These are phyloP conservation scores for Populus tremula DNA, from an alignment of 345 rosid species.

Conservation along the genomic window DNA sequence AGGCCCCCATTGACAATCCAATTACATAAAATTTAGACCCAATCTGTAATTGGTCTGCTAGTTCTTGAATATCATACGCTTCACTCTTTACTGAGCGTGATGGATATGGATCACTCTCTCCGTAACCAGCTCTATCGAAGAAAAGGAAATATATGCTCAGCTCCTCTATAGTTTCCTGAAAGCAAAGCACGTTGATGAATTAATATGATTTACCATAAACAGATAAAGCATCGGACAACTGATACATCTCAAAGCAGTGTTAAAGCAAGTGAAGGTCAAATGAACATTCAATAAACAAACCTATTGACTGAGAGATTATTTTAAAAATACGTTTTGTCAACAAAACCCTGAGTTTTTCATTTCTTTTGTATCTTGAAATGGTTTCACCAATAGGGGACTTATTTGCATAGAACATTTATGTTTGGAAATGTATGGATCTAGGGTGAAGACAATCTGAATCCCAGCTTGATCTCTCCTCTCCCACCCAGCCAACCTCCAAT, in stretches of 20 bases:
- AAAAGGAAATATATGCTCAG: slow-evolving; percentile 50
- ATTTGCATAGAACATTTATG: too few species aligned
- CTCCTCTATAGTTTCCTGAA: slow-evolving; percentile 68
- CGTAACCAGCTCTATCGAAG: slow-evolving; percentile 92
- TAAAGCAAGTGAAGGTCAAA: neutral
- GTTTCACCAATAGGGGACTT: too few species aligned
- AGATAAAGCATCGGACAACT: neutral
- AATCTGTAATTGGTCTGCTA: slow-evolving; percentile 70
- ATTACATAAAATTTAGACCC: slow-evolving; percentile 70
- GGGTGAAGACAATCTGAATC: too few species aligned
- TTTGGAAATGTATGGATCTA: too few species aligned
- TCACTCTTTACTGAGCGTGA: slow-evolving; percentile 69
- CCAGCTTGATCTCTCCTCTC: too few species aligned
- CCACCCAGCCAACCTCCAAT: too few species aligned
- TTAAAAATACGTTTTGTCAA: too few species aligned
- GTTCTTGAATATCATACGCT: slow-evolving; percentile 77
- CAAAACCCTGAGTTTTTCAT: too few species aligned
- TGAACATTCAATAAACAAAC: too few species aligned
- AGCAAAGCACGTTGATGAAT: slow-evolving; percentile 7
- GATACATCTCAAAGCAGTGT: neutral
- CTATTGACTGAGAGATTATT: too few species aligned
- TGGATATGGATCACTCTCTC: slow-evolving; percentile 89
- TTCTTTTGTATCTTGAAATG: too few species aligned
- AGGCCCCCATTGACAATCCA: slow-evolving; percentile 80
- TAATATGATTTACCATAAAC: neutral